Conservation (phyloP, 192 early-diverging fungal genomes). For the Mortierella hygrophila region DNA sequence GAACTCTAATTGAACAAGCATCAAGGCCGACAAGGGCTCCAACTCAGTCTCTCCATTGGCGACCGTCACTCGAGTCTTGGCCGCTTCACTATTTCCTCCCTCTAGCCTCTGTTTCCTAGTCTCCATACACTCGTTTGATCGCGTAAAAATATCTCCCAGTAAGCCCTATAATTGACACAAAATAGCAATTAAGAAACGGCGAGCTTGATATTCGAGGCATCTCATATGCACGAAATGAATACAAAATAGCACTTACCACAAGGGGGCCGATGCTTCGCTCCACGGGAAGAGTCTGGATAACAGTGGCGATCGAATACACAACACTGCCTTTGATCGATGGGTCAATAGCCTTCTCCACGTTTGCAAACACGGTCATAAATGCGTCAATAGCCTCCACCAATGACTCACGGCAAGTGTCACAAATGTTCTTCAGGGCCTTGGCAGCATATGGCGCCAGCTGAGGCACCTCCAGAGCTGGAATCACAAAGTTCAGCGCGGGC, state of each 20-base stretch:
- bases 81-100: conserved; percentile 8
- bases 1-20: conserved; percentile 62
- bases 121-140: conserved; percentile 49
- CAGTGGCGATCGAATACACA: conserved; percentile 48
- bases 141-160: conserved; percentile 45
- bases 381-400: conserved; percentile 68
- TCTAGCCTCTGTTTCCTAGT: conserved; percentile 20
- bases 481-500: conserved; percentile 71
- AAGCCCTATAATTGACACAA: conserved; percentile 19
- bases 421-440: conserved; percentile 75
- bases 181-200: neutral
- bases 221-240: neutral
- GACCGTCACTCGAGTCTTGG: neutral
- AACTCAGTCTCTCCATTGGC: conserved; percentile 24
- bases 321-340: conserved; percentile 56
- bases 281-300: conserved; percentile 46
- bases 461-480: conserved; percentile 69
- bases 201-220: neutral
- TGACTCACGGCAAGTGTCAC: conserved; percentile 77
- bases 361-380: conserved; percentile 71
- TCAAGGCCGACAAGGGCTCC: conserved; percentile 37
- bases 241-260: conserved; percentile 24
- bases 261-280: conserved; percentile 41
- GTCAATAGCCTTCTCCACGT: conserved; percentile 59
- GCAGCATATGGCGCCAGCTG: conserved; percentile 71